Evolutionary conservation across 495 filamentous ascomycete species (phyloP), one percentile per base, ranked within the genome.

Genomic region (Xylaria acuta): DNA sequence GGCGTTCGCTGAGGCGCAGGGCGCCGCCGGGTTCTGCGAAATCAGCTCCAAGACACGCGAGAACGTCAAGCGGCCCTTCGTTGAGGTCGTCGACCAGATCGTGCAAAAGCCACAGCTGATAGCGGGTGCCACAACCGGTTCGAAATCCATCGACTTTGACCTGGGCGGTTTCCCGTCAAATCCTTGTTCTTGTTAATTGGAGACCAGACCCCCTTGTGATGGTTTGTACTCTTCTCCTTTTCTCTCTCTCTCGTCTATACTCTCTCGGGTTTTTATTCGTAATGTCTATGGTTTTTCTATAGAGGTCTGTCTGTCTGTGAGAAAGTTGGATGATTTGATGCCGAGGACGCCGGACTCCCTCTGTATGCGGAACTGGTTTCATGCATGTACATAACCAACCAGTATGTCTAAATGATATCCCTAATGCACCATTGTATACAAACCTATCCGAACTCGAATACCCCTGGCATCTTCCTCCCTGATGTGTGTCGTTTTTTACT

Each of bases 41-140:
- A 85, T 83, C 62, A 88, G 86, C 71, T 79, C 84, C 34, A 88
- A 88, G 80, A 88, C 86, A 41, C 75, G 86, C 43, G 84, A 87
- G 75, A 87, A 88, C 73, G 82, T 89, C 20, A 74, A 81, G 51
- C 79, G 80, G 74, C 84, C 86, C 32, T 90, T 90, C 79, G 80
- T 86, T 64, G 87, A 88, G 54, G 79, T 87, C 45, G 87, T 89
- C 65, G 82, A 88, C 68, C 75, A 73, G 67, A 87, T 90, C 64
- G 82, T 89, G 38, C 79, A 80, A 38, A 83, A 78, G 45, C 84
- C 84, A 3, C 78, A 79, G 45, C 73, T 88, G 38, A 74, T 87
- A 72, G 71, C 81, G 47, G 75, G 76, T 2, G 34, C 67, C 14
- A 20, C 34, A 16, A 1, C 68, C 5, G 74, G 69, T 20, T 58